Evolutionary conservation across 108 stramenopile genomes (phyloP).

Genomic region (Nannochloropsis gaditana): DNA sequence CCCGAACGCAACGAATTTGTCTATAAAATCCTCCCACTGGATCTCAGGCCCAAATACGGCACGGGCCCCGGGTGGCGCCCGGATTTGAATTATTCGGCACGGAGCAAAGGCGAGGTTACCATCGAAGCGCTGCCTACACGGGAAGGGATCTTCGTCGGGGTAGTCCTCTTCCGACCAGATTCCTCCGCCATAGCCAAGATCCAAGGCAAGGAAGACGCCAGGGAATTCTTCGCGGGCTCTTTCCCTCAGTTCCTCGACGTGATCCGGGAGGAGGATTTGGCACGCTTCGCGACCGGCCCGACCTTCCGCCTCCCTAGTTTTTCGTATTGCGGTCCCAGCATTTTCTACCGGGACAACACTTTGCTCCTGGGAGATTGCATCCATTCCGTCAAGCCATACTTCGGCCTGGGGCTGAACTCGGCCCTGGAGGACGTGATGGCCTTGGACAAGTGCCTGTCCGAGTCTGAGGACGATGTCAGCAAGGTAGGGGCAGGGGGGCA

Average conservation of each 20-base stretch:
- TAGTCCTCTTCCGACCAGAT: conserved; percentile 66
- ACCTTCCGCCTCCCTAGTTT: conserved; percentile 69
- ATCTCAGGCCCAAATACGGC: conserved; percentile 61
- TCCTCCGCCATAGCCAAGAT: conserved; percentile 47
- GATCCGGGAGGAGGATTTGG: conserved; percentile 62
- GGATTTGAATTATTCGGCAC: conserved; percentile 11
- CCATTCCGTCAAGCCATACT: conserved; percentile 85
- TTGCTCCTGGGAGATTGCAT: conserved; percentile 74
- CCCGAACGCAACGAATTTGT: conserved; percentile 40
- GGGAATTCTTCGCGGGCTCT: conserved; percentile 59
- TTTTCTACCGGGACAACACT: conserved; percentile 42
- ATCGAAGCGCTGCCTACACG: conserved; percentile 77
- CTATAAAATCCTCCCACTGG: conserved; percentile 76
- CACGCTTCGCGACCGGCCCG: conserved; percentile 62
- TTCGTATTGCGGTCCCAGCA: conserved; percentile 63
- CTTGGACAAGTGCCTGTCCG: conserved; percentile 36
- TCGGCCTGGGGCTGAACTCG: conserved; percentile 84
- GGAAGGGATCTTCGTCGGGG: conserved; percentile 54
- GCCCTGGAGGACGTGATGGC: conserved; percentile 77
- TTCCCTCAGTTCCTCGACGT: conserved; percentile 70
- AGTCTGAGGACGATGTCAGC: conserved; percentile 40
- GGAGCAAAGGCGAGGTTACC: conserved; percentile 52
- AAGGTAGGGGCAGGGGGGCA: too few relatives aligned
- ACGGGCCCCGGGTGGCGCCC: neutral
- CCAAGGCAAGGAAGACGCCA: conserved; percentile 56